A percentile compares a stretch with the other conserved stretches of the same genome.
phyloP scores from a whole-genome alignment of 371 early-diverging fungal genomes.

The Mucor plumbeus region DNA sequence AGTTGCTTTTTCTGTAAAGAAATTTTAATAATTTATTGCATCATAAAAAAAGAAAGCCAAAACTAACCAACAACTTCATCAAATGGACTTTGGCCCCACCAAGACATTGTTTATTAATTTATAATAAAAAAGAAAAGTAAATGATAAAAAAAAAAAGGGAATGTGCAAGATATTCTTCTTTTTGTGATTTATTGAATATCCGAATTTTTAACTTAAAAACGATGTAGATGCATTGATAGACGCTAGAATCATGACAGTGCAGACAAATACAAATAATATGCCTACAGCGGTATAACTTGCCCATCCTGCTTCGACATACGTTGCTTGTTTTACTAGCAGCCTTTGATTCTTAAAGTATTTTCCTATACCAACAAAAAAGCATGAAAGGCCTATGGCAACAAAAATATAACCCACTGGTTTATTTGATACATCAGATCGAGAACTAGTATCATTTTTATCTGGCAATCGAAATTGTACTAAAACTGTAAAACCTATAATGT shows the following conservation, averaged over 20 bases:
- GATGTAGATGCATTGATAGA: conserved; percentile 12
- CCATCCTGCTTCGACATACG: conserved; percentile 48
- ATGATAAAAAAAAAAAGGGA: conserved; percentile 16
- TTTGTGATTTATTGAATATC: background rate
- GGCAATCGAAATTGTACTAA: conserved; percentile 47
- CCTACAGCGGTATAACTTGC: conserved; percentile 35
- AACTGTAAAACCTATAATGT: conserved; percentile 40
- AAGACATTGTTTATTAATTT: conserved; percentile 37
- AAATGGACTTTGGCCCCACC: conserved; percentile 51
- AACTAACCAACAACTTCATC: conserved; percentile 50
- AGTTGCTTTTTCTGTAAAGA: conserved; percentile 80
- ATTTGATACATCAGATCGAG: conserved; percentile 14
- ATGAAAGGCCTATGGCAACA: conserved; percentile 38
- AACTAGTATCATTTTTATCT: conserved; percentile 9
- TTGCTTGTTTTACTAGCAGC: conserved; percentile 32
- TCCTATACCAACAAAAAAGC: conserved; percentile 38
- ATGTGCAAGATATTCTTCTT: background rate
- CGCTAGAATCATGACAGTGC: conserved; percentile 43
- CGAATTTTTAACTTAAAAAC: background rate
- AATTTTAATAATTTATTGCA: background rate
- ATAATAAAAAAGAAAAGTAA: conserved; percentile 9
- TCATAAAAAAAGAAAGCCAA: background rate
- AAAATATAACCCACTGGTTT: conserved; percentile 42
- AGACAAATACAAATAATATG: conserved; percentile 37
- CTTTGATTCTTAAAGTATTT: conserved; percentile 48